phyloP scores from a whole-genome alignment of 2,329 filamentous ascomycete species.

The Penicillium sp. region DNA sequence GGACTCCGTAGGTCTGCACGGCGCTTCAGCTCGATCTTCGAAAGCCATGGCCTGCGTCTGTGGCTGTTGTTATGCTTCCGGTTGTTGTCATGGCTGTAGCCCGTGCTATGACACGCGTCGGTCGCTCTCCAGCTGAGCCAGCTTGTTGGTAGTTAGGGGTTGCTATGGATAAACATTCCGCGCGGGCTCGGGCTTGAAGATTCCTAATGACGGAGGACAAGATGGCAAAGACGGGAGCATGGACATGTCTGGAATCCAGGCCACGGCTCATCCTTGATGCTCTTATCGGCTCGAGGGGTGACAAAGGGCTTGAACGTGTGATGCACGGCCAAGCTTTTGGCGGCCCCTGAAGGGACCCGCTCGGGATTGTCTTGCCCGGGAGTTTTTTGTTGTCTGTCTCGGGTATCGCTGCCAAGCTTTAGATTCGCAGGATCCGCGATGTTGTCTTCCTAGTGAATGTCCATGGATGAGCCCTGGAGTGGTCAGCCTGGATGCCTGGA shows the following conservation, averaged over 20 bases:
- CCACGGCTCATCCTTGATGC: neutral
- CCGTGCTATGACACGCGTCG: neutral
- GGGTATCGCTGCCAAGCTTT: neutral
- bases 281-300: neutral
- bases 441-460: too few relatives aligned
- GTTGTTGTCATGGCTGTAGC: neutral
- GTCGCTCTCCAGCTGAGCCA: neutral
- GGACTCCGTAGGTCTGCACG: too few relatives aligned
- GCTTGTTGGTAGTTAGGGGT: constrained; percentile 12
- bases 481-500: too few relatives aligned
- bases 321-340: constrained; percentile 20
- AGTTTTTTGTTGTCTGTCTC: neutral
- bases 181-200: neutral
- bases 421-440: too few relatives aligned
- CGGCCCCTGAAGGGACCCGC: constrained; percentile 13
- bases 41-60: neutral
- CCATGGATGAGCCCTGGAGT: too few relatives aligned
- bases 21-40: neutral
- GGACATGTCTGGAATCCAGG: constrained; percentile 1
- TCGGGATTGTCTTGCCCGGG: neutral
- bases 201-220: constrained; percentile 20
- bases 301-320: neutral
- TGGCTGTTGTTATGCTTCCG: neutral
- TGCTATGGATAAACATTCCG: constrained; percentile 26
- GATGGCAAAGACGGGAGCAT: neutral